Conservation (phyloP, 768 basidiomycete genomes). For the Crepidotus variabilis region DNA sequence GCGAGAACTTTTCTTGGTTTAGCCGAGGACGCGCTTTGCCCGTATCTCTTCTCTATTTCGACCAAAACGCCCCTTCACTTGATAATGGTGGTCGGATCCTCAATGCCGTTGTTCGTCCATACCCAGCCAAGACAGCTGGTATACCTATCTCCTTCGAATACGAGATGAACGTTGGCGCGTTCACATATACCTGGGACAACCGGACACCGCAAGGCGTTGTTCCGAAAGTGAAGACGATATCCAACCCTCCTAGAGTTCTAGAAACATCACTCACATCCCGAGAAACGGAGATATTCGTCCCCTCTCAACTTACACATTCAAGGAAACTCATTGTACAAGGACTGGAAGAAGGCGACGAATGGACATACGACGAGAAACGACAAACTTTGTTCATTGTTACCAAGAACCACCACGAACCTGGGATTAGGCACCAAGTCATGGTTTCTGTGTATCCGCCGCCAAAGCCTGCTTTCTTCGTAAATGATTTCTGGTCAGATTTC, state of each 20-base stretch:
- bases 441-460: slow-evolving; percentile 58
- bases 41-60: slow-evolving; percentile 47
- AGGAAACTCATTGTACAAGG: slow-evolving; percentile 58
- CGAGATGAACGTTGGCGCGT: slow-evolving; percentile 69
- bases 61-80: slow-evolving; percentile 62
- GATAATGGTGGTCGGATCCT: slow-evolving; percentile 84
- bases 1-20: slow-evolving; percentile 98
- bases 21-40: slow-evolving; percentile 56
- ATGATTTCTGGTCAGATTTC: slow-evolving; percentile 65
- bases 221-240: background rate
- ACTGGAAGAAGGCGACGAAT: slow-evolving; percentile 45
- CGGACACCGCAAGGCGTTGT: slow-evolving; percentile 17
- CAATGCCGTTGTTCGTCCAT: slow-evolving; percentile 79
- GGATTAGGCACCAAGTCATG: slow-evolving; percentile 42
- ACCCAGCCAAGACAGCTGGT: slow-evolving; percentile 87
- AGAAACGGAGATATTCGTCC: slow-evolving; percentile 84
- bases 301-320: slow-evolving; percentile 54
- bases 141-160: slow-evolving; percentile 73
- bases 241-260: slow-evolving; percentile 33
- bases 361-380: slow-evolving; percentile 54
- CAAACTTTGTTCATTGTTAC: slow-evolving; percentile 76
- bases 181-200: slow-evolving; percentile 63
- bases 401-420: slow-evolving; percentile 34
- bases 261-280: slow-evolving; percentile 40
- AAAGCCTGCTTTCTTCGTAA: slow-evolving; percentile 47